Conservation (phyloP, 768 basidiomycete genomes). For the Naematelia aurantialba region DNA sequence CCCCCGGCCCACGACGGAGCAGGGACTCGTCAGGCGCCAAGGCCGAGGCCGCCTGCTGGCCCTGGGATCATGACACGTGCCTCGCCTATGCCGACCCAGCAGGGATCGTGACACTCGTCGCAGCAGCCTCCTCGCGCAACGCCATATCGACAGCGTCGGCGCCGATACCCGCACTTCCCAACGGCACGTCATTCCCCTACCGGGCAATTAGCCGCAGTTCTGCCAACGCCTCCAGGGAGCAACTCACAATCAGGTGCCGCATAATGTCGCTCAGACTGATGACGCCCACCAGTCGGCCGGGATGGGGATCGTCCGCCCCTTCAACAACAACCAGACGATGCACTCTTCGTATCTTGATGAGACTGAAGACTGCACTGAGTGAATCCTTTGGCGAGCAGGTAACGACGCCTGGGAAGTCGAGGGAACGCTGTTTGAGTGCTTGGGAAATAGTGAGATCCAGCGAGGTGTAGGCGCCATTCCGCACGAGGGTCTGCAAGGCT, state of each 20-base stretch:
- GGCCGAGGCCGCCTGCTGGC: no score
- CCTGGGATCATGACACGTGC: no score
- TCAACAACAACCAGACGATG: conserved; percentile 94
- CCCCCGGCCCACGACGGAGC: no score
- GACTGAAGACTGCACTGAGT: conserved; percentile 78
- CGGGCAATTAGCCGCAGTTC: conserved; percentile 1
- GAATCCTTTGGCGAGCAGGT: conserved; percentile 92
- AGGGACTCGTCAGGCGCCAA: no score
- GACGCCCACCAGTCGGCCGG: conserved; percentile 46
- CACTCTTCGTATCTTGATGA: conserved; percentile 88
- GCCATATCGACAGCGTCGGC: conserved; percentile 46
- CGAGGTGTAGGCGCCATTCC: conserved; percentile 90
- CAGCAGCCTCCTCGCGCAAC: conserved; percentile 40
- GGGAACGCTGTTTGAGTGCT: conserved; percentile 83
- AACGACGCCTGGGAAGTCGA: conserved; percentile 95
- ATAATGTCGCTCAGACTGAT: conserved; percentile 50
- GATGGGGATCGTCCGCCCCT: conserved; percentile 39
- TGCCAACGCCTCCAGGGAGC: neutral
- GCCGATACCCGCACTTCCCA: conserved; percentile 46
- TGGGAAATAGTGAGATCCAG: conserved; percentile 89
- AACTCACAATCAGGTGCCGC: conserved; percentile 46
- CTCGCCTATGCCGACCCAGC: neutral
- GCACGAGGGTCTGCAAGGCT: conserved; percentile 73
- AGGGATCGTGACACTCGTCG: conserved; percentile 9
- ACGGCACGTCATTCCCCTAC: conserved; percentile 40